Percentiles rank a stretch among this genome's conserved stretches.
Conservation (phyloP, 2,329 filamentous ascomycete genomes). For the Ascochyta lentis region DNA sequence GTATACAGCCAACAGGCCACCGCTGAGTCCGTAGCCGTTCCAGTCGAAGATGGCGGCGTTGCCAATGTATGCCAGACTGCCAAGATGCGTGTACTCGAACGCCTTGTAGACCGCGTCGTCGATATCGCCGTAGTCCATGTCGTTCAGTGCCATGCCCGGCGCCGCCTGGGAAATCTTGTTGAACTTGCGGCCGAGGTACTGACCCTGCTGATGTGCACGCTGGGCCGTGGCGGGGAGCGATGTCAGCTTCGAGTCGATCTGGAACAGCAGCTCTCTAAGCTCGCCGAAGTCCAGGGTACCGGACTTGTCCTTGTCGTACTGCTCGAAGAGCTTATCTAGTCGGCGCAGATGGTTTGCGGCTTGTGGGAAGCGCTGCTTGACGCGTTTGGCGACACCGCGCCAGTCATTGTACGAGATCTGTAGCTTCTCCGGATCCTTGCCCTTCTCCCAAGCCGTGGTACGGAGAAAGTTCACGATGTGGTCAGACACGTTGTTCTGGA, state of each 20-base stretch:
- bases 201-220: conserved; percentile 92
- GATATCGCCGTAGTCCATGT: conserved; percentile 85
- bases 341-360: conserved; percentile 84
- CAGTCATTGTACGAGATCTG: conserved; percentile 88
- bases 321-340: conserved; percentile 86
- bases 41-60: conserved; percentile 97
- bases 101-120: conserved; percentile 93
- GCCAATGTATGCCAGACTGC: conserved; percentile 91
- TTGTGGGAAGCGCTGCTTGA: conserved; percentile 90
- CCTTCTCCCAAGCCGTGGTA: conserved; percentile 87
- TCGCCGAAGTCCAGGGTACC: conserved; percentile 95
- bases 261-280: conserved; percentile 81
- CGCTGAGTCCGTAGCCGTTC: conserved; percentile 76
- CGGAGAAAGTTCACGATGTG: conserved; percentile 90
- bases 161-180: conserved; percentile 84
- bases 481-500: conserved; percentile 95
- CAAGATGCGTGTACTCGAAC: conserved; percentile 92
- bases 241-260: conserved; percentile 95
- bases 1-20: conserved; percentile 91
- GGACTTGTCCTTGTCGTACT: conserved; percentile 91
- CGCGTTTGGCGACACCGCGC: conserved; percentile 81
- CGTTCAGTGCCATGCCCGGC: conserved; percentile 77
- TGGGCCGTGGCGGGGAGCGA: conserved; percentile 94
- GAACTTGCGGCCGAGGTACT: conserved; percentile 91
- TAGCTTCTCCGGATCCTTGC: conserved; percentile 86